Evolutionary conservation across 257 asterid species (phyloP).

Genomic region (Catharanthus roseus): DNA sequence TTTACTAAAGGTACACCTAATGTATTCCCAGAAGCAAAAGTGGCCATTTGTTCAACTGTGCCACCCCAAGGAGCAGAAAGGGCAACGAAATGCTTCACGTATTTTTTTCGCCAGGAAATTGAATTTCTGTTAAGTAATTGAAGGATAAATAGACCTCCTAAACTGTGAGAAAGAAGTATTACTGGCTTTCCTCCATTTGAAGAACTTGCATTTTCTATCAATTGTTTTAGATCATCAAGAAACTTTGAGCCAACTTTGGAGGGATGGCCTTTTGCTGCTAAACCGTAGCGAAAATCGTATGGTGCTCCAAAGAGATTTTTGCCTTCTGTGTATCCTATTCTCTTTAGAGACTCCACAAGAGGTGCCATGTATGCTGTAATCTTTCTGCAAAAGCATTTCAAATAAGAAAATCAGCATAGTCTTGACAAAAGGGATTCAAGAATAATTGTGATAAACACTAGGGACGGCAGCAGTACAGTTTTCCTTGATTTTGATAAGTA

Average conservation of each 20-base stretch:
- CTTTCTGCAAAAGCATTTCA: constrained; percentile 34
- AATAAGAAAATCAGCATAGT: too few relatives aligned
- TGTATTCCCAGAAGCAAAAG: constrained; percentile 70
- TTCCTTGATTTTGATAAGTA: too few relatives aligned
- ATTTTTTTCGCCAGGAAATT: constrained; percentile 44
- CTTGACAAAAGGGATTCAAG: neutral
- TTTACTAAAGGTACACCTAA: constrained; percentile 68
- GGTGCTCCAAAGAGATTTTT: constrained; percentile 76
- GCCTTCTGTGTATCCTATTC: constrained; percentile 57
- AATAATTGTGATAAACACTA: neutral
- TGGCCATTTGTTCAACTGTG: constrained; percentile 55
- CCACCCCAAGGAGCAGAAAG: constrained; percentile 95
- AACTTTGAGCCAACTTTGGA: constrained; percentile 44
- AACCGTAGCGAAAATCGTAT: constrained; percentile 75
- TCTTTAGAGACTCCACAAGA: constrained; percentile 46
- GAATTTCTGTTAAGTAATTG: constrained; percentile 53
- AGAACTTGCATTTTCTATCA: constrained; percentile 49
- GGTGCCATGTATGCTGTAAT: constrained; percentile 72
- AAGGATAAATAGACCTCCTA: constrained; percentile 63
- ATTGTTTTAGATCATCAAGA: constrained; percentile 43
- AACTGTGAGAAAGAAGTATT: constrained; percentile 69
- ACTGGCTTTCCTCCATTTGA: constrained; percentile 53
- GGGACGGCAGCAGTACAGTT: too few relatives aligned
- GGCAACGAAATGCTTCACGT: constrained; percentile 64
- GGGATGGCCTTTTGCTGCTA: constrained; percentile 66